Evolutionary conservation across 2,329 filamentous ascomycete species (phyloP).

Genomic region (Pseudocercospora ulei): DNA sequence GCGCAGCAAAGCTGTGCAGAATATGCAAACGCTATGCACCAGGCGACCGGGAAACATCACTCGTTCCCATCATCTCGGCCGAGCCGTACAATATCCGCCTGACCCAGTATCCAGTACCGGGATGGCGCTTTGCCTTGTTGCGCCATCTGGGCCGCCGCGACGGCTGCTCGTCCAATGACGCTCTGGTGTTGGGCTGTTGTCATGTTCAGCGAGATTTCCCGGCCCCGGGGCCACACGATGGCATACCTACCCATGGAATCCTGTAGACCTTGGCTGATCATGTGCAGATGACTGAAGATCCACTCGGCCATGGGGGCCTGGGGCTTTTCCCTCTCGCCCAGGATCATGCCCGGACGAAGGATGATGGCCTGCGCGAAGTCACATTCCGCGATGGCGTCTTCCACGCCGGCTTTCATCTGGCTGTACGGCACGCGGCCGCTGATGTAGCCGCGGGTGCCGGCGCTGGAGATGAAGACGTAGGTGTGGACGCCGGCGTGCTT

Average conservation of each 20-base stretch:
- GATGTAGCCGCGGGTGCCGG: slow-evolving; percentile 30
- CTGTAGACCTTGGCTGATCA: slow-evolving; percentile 16
- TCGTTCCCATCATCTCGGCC: slow-evolving; percentile 20
- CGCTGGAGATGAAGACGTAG: slow-evolving; percentile 35
- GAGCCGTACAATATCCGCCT: slow-evolving; percentile 18
- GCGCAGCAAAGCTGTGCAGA: too few relatives aligned
- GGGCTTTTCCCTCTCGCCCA: slow-evolving; percentile 23
- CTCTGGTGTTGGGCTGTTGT: slow-evolving; percentile 18
- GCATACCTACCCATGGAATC: slow-evolving; percentile 16
- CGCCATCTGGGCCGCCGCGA: slow-evolving; percentile 16
- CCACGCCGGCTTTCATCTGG: slow-evolving; percentile 36
- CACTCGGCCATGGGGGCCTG: slow-evolving; percentile 22
- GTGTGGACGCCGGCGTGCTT: slow-evolving; percentile 34
- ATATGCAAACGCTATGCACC: too few relatives aligned
- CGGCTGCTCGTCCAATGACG: slow-evolving; percentile 18
- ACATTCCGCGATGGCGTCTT: slow-evolving; percentile 33
- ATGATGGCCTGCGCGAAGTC: slow-evolving; percentile 35
- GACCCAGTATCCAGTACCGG: slow-evolving; percentile 20
- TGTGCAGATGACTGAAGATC: slow-evolving; percentile 17
- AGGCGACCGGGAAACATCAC: too few relatives aligned
- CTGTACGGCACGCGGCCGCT: slow-evolving; percentile 32
- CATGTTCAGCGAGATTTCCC: neutral
- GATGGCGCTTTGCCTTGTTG: slow-evolving; percentile 19
- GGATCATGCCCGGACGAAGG: slow-evolving; percentile 34
- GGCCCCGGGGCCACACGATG: neutral